Base-by-base conservation (phyloP, 2,329 filamentous ascomycete genomes). In the Sclerotinia borealis region DNA sequence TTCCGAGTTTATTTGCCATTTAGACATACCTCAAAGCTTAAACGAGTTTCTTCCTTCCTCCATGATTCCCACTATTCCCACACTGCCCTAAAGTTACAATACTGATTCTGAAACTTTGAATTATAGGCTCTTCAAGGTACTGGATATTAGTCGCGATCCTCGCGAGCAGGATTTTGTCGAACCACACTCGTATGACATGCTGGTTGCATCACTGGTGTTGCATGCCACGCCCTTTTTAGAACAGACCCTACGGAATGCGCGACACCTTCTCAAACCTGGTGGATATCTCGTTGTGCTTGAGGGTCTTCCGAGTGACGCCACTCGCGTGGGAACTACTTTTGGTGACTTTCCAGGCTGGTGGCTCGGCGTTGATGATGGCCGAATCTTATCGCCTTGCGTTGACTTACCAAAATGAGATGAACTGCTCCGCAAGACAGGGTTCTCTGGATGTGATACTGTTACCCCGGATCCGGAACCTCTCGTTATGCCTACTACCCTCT, bases 211-310 rank as follows among this genome's bases (percentile, higher is more conserved):
- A 7, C 71, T 73, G 36, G 73, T 77, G 6, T 65, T 81, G 0
- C 76, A 79, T 60, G 76, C 77, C 0, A 80, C 78, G 0, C 15
- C n/a, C 0, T 48, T 50, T 61, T 51, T 75, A 64, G 64, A 59
- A 50, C 49, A 70, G 52, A 74, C 69, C 34, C 63, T 74, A 34
- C 22, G 34, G 2, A 75, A 80, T 55, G 66, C 75, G 0, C 73
- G 78, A 0, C 63, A 64, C 0, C 66, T 81, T 0, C 69, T 81
- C 0, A 76, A 75, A n/a, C 77, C 80, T 0, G 79, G 77, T 1
- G 81, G 81, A 0, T 76, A 77, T 41, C 67, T 84, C 0, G 43
- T 25, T 63, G 49, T 80, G 1, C 60, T 78, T 11, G 80, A 83
- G 22, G 61, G 63, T 29, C 15, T 17, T 27, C 15, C 10, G 17